A percentile compares a stretch with the other conserved stretches of the same genome.
phyloP scores from a whole-genome alignment of 2,329 filamentous ascomycete species.

The Metarhizium guizhouense region DNA sequence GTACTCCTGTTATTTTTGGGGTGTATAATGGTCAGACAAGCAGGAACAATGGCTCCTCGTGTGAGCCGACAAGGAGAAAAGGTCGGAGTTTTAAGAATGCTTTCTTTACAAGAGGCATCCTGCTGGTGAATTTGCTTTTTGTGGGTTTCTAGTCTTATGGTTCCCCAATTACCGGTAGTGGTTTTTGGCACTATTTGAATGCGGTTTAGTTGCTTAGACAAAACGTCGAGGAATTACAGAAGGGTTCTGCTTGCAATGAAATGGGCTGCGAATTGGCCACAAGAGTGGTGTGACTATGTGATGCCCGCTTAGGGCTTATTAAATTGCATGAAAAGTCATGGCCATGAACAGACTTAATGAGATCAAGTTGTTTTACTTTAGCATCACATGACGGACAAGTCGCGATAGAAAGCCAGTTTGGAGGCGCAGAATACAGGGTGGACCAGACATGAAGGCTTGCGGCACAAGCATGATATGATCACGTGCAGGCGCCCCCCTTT shows the following conservation, averaged over 20 bases:
- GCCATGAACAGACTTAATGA: too few relatives aligned
- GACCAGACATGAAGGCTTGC: too few relatives aligned
- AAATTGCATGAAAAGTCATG: too few relatives aligned
- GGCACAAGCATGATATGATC: too few relatives aligned
- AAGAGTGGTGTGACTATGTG: too few relatives aligned
- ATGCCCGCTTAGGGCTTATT: too few relatives aligned
- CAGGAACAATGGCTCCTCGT: background rate
- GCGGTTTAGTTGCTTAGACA: background rate
- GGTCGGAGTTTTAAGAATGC: background rate
- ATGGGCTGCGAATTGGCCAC: background rate
- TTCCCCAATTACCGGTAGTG: background rate
- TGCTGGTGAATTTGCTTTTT: background rate
- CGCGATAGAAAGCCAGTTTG: too few relatives aligned
- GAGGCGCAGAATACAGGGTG: too few relatives aligned
- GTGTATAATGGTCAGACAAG: background rate
- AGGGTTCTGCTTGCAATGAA: background rate
- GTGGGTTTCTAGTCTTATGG: background rate
- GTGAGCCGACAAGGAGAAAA: background rate
- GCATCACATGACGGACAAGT: too few relatives aligned
- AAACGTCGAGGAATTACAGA: background rate
- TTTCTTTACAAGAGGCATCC: background rate
- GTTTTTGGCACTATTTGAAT: constrained; percentile 5
- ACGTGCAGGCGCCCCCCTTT: too few relatives aligned
- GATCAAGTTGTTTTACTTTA: too few relatives aligned
- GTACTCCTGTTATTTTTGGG: background rate